A percentile compares a stretch with the other conserved stretches of the same genome.
phyloP scores from a whole-genome alignment of 2,329 filamentous ascomycete genomes.

The Sporothrix inflata region DNA sequence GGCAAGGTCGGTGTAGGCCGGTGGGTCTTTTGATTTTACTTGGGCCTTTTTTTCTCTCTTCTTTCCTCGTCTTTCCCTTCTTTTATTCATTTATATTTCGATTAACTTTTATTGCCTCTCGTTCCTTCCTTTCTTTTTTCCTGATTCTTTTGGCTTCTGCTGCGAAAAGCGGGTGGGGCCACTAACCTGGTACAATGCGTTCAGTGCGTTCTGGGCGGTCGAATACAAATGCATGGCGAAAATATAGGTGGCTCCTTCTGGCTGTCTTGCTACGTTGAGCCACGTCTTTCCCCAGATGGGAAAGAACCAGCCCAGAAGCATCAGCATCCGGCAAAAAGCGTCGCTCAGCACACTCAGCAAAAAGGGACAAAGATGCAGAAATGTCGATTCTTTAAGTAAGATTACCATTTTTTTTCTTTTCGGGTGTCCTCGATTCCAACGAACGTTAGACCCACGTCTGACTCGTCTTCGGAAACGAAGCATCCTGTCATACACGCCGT shows the following conservation, averaged over 20 bases:
- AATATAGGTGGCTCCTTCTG: neutral
- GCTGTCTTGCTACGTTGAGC: neutral
- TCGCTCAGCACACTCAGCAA: neutral
- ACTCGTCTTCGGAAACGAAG: neutral
- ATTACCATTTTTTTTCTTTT: neutral
- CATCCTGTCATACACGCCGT: neutral
- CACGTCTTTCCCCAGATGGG: neutral
- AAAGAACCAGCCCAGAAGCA: neutral
- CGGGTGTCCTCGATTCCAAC: neutral
- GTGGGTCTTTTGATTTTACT: conserved; percentile 3
- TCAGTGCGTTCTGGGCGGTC: neutral
- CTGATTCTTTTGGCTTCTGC: neutral
- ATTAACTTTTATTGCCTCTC: neutral
- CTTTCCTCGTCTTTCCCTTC: neutral
- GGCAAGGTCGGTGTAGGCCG: neutral
- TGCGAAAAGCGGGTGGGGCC: neutral
- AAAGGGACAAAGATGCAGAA: neutral
- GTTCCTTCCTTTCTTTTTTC: neutral
- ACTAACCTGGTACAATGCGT: neutral
- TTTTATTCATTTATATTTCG: neutral
- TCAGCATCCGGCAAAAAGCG: neutral
- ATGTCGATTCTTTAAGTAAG: neutral
- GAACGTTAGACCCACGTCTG: neutral
- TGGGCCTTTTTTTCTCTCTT: neutral
- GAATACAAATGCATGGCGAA: neutral